Percentiles rank a stretch among this genome's conserved stretches.
Conservation (phyloP, 225 moss, liverwort and hornwort genomes). For the Thuidium tamariscinum region DNA sequence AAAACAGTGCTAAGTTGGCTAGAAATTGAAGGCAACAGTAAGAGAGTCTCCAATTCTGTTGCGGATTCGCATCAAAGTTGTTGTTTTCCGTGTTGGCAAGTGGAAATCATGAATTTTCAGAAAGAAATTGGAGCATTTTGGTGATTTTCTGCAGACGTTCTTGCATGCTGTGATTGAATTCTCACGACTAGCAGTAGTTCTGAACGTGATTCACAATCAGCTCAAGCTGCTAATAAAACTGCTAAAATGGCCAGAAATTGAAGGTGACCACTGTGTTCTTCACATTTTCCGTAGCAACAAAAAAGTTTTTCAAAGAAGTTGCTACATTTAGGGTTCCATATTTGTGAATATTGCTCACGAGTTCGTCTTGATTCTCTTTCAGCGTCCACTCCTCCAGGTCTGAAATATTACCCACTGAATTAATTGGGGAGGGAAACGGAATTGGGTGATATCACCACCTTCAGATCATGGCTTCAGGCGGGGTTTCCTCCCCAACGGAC, state of each 20-base stretch:
- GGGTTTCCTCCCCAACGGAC: conserved; percentile 55
- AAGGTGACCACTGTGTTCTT: not conserved
- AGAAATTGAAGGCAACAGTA: not conserved
- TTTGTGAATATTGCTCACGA: not conserved
- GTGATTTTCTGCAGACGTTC: too few relatives aligned
- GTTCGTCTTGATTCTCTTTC: not conserved
- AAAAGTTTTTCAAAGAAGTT: not conserved
- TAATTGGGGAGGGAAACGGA: not conserved
- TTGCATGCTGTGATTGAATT: not conserved
- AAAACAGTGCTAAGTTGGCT: not conserved
- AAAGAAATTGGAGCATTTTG: not conserved
- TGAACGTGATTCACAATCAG: not conserved
- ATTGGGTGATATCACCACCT: not conserved
- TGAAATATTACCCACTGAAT: not conserved
- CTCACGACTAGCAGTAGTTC: not conserved
- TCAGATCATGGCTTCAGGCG: conserved; percentile 57
- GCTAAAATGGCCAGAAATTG: not conserved
- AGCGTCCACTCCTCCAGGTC: not conserved
- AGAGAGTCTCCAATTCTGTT: too few relatives aligned
- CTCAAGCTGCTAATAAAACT: not conserved
- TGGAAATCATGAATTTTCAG: not conserved
- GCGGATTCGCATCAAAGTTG: too few relatives aligned
- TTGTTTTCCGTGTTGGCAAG: too few relatives aligned
- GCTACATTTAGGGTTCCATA: not conserved
- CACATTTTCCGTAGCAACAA: too few relatives aligned